Conservation (phyloP, 2,329 filamentous ascomycete species). For the Penicillium frequentans region DNA sequence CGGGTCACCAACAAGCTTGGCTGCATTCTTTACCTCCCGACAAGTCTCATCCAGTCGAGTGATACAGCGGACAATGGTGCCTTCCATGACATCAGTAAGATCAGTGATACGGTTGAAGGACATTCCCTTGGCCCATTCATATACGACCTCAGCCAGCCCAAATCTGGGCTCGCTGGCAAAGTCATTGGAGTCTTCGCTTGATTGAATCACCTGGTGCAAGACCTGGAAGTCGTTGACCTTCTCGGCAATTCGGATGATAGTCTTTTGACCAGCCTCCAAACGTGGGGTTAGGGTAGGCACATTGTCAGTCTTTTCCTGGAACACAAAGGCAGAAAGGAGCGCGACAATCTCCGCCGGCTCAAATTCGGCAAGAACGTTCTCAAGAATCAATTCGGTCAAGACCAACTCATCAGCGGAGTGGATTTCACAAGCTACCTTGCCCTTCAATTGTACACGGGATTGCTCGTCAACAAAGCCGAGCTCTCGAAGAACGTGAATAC, state of each 20-base stretch:
- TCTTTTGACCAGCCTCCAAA: slow-evolving; percentile 77
- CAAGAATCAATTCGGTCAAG: slow-evolving; percentile 90
- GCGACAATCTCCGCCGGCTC: slow-evolving; percentile 96
- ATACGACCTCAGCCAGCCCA: slow-evolving; percentile 94
- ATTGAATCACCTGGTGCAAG: slow-evolving; percentile 86
- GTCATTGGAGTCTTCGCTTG: slow-evolving; percentile 86
- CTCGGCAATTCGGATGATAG: slow-evolving; percentile 86
- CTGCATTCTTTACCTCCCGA: slow-evolving; percentile 94
- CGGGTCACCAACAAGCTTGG: slow-evolving; percentile 91
- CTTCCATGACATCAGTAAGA: slow-evolving; percentile 92
- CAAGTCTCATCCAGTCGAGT: slow-evolving; percentile 94
- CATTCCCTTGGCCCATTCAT: slow-evolving; percentile 98
- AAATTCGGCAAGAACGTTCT: slow-evolving; percentile 93
- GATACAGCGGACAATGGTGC: slow-evolving; percentile 94
- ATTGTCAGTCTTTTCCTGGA: slow-evolving; percentile 90
- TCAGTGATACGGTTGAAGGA: slow-evolving; percentile 97
- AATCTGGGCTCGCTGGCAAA: slow-evolving; percentile 86
- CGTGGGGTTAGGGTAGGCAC: slow-evolving; percentile 78
- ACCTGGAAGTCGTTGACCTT: slow-evolving; percentile 91
- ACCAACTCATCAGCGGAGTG: slow-evolving; percentile 96
- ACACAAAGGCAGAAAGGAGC: slow-evolving; percentile 89
- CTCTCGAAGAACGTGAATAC: slow-evolving; percentile 87
- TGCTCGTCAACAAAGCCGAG: slow-evolving; percentile 87
- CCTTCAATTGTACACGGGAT: slow-evolving; percentile 88
- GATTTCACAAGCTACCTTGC: slow-evolving; percentile 97